Evolutionary conservation across 441 rosid species (phyloP).

Genomic region (Erodium texanum): DNA sequence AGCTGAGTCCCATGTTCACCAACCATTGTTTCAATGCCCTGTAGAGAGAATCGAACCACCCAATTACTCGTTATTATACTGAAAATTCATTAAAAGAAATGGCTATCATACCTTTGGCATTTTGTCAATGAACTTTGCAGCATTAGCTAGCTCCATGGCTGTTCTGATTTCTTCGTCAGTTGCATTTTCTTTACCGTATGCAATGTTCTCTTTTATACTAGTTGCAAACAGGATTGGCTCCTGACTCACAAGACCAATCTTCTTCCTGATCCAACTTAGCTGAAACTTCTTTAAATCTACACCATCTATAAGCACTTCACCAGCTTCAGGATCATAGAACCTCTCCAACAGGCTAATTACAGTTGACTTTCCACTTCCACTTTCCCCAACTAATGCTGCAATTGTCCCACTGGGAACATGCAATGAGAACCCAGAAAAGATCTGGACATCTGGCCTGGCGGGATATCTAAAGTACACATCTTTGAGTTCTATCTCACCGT

Average conservation of each 20-base stretch:
- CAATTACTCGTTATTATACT: too few species aligned
- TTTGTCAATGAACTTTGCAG: constrained; percentile 58
- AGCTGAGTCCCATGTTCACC: constrained; percentile 74
- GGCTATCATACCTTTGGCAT: constrained; percentile 28
- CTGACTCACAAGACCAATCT: constrained; percentile 67
- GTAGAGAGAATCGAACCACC: too few species aligned
- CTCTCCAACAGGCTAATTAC: constrained; percentile 63
- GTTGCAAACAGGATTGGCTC: constrained; percentile 64
- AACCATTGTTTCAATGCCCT: constrained; percentile 60
- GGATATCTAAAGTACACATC: constrained; percentile 50
- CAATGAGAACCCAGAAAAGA: constrained; percentile 56
- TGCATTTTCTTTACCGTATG: constrained; percentile 61
- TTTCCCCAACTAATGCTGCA: constrained; percentile 67
- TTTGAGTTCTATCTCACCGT: constrained; percentile 54
- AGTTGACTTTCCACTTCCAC: constrained; percentile 82
- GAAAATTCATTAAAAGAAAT: too few species aligned
- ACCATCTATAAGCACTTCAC: constrained; percentile 59
- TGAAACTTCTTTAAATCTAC: constrained; percentile 38
- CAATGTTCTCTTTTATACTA: constrained; percentile 51
- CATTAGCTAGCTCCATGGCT: constrained; percentile 59
- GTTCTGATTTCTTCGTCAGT: constrained; percentile 46
- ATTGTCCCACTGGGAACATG: constrained; percentile 46
- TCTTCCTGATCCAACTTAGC: constrained; percentile 56
- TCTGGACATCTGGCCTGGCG: constrained; percentile 60
- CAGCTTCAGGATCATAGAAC: constrained; percentile 71